Base-by-base conservation (phyloP, 305 asterid genomes). In the Galium porrigens region DNA sequence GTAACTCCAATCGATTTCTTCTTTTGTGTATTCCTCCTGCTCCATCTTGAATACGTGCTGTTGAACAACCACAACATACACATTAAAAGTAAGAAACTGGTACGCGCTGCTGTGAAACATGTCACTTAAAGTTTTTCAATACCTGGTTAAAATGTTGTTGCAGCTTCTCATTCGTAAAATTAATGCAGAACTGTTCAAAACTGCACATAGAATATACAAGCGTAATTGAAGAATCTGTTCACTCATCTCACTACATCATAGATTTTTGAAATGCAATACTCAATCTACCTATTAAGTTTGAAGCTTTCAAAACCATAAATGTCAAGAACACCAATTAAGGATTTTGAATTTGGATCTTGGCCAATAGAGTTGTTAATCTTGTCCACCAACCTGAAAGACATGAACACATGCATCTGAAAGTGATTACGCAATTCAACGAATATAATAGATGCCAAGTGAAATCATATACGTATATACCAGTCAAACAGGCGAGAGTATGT, bases 91-190 rank as follows among this genome's bases (percentile, higher is more conserved):
- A 48, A 68, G 66, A 60, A 60, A 55, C 53, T 12, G 61, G 71
- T 15, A 46, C 66, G 14, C 22, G 59, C 57, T 52, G 66, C 68
- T 53, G 62, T 37, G 39, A 73, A 75, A 69, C 34, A 65, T 42
- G 60, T 67, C 65, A 67, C 65, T 58, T n/a, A 17, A 27, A 46
- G 11, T 14, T 46, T 46, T 46, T 14, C 7, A 29, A 39, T 81
- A 92, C 98, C 95, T 92, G 94, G 81, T 92, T 92, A 76, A 92
- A 92, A 83, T 92, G 98, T 70, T 92, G 98, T 71, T 92, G 98
- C 67, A 92, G 89, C 89, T 92, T 92, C 81, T 92, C 98, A 79
- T 92, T 92, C 44, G 98, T 92, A 77, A 76, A 89, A 73, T 91
- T 91, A 74, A 91, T 91, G 79, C 98, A 91, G 52, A 91, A 91